phyloP scores from a whole-genome alignment of 2,329 filamentous ascomycete genomes.

The Xylaria digitata region DNA sequence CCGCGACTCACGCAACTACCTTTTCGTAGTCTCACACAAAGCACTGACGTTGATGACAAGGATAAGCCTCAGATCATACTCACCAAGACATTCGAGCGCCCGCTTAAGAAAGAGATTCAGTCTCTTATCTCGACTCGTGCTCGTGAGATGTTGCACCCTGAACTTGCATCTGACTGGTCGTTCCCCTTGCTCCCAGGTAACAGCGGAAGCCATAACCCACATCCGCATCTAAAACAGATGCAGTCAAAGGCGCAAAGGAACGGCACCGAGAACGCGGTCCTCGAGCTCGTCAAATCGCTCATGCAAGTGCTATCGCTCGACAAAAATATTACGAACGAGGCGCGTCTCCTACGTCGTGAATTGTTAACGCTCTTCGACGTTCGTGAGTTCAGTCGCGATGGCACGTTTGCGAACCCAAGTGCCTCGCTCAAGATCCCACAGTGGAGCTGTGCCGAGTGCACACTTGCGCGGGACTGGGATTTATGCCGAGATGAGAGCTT shows the following conservation, averaged over 20 bases:
- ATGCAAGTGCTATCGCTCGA: slow-evolving; percentile 94
- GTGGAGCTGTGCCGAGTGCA: slow-evolving; percentile 90
- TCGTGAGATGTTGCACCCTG: slow-evolving; percentile 87
- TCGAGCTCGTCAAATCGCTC: slow-evolving; percentile 91
- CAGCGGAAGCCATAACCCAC: slow-evolving; percentile 58
- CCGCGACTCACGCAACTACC: slow-evolving; percentile 69
- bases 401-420: slow-evolving; percentile 87
- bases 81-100: slow-evolving; percentile 86
- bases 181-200: slow-evolving; percentile 85
- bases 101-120: slow-evolving; percentile 88
- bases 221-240: slow-evolving; percentile 48
- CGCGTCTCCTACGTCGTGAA: slow-evolving; percentile 87
- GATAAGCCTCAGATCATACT: slow-evolving; percentile 75
- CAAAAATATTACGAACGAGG: slow-evolving; percentile 89
- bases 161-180: slow-evolving; percentile 85
- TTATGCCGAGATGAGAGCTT: slow-evolving; percentile 90
- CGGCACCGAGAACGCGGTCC: slow-evolving; percentile 71
- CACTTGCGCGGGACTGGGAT: slow-evolving; percentile 87
- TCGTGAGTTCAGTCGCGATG: slow-evolving; percentile 89
- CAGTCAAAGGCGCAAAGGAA: slow-evolving; percentile 50
- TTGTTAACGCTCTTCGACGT: slow-evolving; percentile 91
- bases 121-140: slow-evolving; percentile 86
- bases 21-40: slow-evolving; percentile 62
- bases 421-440: slow-evolving; percentile 78
- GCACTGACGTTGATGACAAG: slow-evolving; percentile 64